A percentile compares a stretch with the other conserved stretches of the same genome.
Conservation (phyloP, 2,329 filamentous ascomycete species). For the Xylariaceae sp. region DNA sequence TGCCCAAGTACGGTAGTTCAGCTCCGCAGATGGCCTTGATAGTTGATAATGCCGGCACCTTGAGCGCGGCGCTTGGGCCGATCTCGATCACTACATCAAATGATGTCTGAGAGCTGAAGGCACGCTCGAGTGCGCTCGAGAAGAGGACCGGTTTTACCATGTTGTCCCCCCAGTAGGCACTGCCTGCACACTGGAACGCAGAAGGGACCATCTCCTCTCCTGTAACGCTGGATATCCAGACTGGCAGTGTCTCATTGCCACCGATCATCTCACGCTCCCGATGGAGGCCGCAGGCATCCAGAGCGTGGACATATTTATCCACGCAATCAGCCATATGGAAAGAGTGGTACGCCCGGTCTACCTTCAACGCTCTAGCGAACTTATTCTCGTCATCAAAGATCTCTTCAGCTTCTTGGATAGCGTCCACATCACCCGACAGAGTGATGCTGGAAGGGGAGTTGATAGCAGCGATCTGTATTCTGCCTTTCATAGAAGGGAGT, state of each 20-base stretch:
- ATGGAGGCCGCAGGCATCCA: not conserved
- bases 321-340: conserved; percentile 13
- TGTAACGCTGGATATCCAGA: conserved; percentile 23
- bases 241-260: not conserved
- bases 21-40: conserved; percentile 1
- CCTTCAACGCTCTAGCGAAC: conserved; percentile 29
- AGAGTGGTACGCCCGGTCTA: conserved; percentile 19
- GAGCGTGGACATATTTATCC: conserved; percentile 2
- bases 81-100: conserved; percentile 38
- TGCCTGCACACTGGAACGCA: not conserved
- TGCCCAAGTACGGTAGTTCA: conserved; percentile 4
- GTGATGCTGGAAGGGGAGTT: conserved; percentile 36
- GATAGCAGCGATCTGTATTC: conserved; percentile 27
- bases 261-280: not conserved
- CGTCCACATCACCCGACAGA: conserved; percentile 30
- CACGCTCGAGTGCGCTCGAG: conserved; percentile 32
- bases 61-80: conserved; percentile 8
- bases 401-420: conserved; percentile 22
- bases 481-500: conserved; percentile 22
- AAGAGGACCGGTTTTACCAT: conserved; percentile 41
- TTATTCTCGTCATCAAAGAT: conserved; percentile 20
- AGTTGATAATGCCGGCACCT: conserved; percentile 1
- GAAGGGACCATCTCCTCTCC: conserved; percentile 2
- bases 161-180: conserved; percentile 42
- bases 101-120: conserved; percentile 18